Conservation (phyloP, 345 rosid species). For the Eucalyptus urophylla region DNA sequence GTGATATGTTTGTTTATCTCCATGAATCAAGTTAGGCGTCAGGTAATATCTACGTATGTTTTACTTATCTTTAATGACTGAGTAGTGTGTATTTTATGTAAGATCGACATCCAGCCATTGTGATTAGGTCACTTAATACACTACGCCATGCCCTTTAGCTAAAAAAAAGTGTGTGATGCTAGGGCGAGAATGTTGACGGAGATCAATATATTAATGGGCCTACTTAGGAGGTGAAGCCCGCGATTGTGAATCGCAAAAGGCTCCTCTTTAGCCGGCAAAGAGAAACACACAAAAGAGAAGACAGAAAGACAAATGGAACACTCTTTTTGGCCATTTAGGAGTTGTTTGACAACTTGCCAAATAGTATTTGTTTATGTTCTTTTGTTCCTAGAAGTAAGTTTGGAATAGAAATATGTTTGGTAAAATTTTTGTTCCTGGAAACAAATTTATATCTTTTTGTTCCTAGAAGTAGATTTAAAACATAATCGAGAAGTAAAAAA, state of each 20-base stretch:
- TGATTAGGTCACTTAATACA: neutral
- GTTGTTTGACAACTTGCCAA: too few relatives aligned
- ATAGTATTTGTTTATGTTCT: too few relatives aligned
- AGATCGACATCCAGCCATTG: neutral
- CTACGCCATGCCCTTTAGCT: neutral
- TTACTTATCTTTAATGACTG: neutral
- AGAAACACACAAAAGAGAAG: neutral
- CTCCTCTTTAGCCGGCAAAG: neutral
- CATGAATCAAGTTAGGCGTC: neutral
- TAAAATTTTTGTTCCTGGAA: accelerated
- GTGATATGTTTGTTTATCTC: neutral
- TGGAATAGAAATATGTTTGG: accelerated
- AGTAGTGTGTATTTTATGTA: neutral
- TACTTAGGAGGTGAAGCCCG: neutral
- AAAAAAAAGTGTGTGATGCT: neutral
- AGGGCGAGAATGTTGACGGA: neutral
- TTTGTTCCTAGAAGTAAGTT: accelerated
- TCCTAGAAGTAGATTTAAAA: accelerated
- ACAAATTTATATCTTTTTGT: too few relatives aligned
- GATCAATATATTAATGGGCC: neutral
- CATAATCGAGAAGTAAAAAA: too few relatives aligned
- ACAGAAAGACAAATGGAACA: neutral
- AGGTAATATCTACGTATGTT: neutral
- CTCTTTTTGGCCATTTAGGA: neutral
- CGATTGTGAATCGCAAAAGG: neutral